Evolutionary conservation across 768 basidiomycete species (phyloP).

Genomic region (Mrakia hoshinonis): DNA sequence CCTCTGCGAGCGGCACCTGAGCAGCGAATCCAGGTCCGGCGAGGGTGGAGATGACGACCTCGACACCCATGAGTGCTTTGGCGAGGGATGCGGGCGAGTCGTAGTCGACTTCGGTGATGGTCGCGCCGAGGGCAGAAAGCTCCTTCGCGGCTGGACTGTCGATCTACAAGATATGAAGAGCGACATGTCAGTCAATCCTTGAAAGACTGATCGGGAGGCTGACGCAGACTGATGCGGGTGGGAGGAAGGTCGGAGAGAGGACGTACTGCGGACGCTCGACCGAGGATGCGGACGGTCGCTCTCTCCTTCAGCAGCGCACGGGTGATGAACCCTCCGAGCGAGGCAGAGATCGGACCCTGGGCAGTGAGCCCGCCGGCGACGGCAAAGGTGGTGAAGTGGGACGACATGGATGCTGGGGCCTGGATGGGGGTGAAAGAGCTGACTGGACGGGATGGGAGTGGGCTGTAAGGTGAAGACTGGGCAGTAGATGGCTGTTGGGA

Average conservation of each 20-base stretch:
- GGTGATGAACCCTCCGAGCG: slow-evolving; percentile 22
- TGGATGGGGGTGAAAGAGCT: no score
- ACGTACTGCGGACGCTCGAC: slow-evolving; percentile 23
- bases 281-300: slow-evolving; percentile 17
- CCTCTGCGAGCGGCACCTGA: not conserved
- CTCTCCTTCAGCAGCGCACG: slow-evolving; percentile 14
- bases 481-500: no score
- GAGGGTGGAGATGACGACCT: not conserved
- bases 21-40: not conserved
- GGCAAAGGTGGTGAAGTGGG: slow-evolving; percentile 12
- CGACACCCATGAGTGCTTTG: not conserved
- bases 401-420: not conserved
- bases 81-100: not conserved
- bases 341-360: slow-evolving; percentile 12
- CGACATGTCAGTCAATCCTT: no score
- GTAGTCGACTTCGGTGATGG: not conserved
- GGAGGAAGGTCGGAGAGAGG: not conserved
- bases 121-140: slow-evolving; percentile 18
- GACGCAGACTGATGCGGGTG: not conserved
- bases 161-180: no score
- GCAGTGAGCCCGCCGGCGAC: slow-evolving; percentile 28
- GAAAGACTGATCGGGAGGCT: no score
- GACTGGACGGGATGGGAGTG: no score
- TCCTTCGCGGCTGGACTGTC: slow-evolving; percentile 9
- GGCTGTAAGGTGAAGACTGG: no score